Evolutionary conservation across 768 basidiomycete species (phyloP), one percentile per base, ranked within the genome.

Genomic region (Candolleomyces efflorescens): DNA sequence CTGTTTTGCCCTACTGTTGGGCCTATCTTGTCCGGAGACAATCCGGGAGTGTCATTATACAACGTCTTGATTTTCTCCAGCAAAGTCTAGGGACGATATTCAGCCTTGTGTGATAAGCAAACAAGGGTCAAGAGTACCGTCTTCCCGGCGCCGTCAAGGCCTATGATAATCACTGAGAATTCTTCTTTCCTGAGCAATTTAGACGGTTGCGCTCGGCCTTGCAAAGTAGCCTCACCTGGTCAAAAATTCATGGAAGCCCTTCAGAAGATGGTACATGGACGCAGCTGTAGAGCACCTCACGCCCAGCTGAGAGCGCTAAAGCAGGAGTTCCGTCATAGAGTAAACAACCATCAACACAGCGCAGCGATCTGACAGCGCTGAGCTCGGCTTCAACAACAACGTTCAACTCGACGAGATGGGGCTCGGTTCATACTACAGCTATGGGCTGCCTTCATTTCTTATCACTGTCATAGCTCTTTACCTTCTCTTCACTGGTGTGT

Each of bases 1-100:
- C 96, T 96, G 71, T 98, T 98, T 73, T 98, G 96, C 0, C 97
- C 97, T 3, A 99, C 90, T 0, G 97, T 99, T 1, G 97, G 97
- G 0, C 82, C 92, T 64, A 99, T 98, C 74, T 94, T 97, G 64
- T 93, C 89, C 0, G 95, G 87, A 38, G 90, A 78, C n/a, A 97
- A 82, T 0, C 92, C 92, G 0, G 94, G 94, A 0, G 82, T 83
- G 39, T 90, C 84, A 68, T 87, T 96, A 68, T 95, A 98, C 0
- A 92, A 73, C 0, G 91, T 93, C 78, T 98, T 98, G 58, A 98
- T 94, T 70, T 87, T 90, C 77, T 98, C 95, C 44, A 97, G 77
- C 60, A 94, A 75, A 0, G 91, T 94, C 91, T 94, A 63, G 41
- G 24, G 9, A 18, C n/a, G 32, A 38, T 43, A 58, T 53, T 60